A percentile compares a stretch with the other conserved stretches of the same genome.
These are phyloP conservation scores for Cyclostephanos invisitatus DNA, from an alignment of 108 stramenopile species.

Conservation along the genomic window DNA sequence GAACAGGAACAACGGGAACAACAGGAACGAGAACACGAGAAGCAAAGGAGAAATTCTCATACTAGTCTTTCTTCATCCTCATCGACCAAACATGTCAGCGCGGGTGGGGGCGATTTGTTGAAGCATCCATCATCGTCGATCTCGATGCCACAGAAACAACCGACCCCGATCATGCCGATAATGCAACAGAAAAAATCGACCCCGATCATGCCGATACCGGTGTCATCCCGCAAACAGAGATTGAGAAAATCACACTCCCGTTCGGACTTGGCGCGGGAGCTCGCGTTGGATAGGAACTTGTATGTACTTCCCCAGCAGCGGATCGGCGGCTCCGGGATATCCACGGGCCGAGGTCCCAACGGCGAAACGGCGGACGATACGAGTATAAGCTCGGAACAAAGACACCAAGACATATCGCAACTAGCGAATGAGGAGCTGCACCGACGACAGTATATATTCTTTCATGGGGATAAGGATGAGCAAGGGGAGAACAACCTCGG, in stretches of 20 bases:
- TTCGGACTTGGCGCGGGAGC: slow-evolving; percentile 10
- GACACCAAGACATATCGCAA: background rate
- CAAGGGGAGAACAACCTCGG: background rate
- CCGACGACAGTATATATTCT: background rate
- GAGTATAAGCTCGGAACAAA: background rate
- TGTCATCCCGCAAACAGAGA: background rate
- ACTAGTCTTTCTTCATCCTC: background rate
- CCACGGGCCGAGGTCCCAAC: too few relatives aligned
- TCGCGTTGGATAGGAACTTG: background rate
- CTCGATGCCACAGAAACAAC: background rate
- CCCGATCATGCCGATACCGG: background rate
- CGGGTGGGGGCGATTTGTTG: background rate
- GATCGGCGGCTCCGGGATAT: background rate
- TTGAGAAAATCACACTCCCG: slow-evolving; percentile 20
- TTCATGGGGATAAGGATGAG: background rate
- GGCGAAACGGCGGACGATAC: too few relatives aligned
- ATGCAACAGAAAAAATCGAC: background rate
- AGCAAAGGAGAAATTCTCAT: background rate
- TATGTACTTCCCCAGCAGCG: background rate
- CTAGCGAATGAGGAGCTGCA: background rate
- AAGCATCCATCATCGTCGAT: too few relatives aligned
- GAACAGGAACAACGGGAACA: background rate
- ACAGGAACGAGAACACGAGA: too few relatives aligned
- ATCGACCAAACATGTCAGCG: background rate
- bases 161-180: background rate